Evolutionary conservation across 257 asterid species (phyloP), one percentile per base, ranked within the genome.

Genomic region (Marsdenia floribunda): DNA sequence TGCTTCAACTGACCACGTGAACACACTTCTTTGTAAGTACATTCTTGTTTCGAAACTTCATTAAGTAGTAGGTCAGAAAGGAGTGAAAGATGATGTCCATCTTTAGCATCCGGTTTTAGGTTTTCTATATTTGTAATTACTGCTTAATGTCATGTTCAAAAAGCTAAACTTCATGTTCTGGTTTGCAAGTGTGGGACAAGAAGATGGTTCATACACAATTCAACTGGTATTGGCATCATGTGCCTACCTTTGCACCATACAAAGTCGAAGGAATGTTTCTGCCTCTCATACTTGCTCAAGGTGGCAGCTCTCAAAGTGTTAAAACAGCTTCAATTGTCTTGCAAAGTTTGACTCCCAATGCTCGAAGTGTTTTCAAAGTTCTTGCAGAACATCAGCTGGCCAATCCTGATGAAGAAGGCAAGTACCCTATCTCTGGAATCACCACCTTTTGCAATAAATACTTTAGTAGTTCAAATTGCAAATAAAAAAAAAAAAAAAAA

Each of bases 161-260:
- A 40, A 58, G 54, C 70, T 24, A 24, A 73, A 7, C n/a, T 11
- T 70, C 35, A 46, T 14, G 22, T 46, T 75, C 53, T 53, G 68
- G 42, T 69, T 13, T 85, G 76, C 68, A 75, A 93, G 98, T 92
- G 77, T 94, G 98, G 99, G 92, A 90, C 86, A 92, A 92, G 87
- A 94, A 89, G 90, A 94, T 92, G 99, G 97, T 90, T 54, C 97
- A 94, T 83, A 92, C 91, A 46, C 96, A 90, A 87, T 94, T 92
- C 90, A 90, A 92, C 74, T 94, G 99, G 99, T 92, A 88, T 81
- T 92, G 99, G 99, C 84, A 79, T 82, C 98, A 92, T 72, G 96
- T 89, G 71, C 99, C 99, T 53, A 94, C 99, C 12, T 94, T 85
- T 73, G 92, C 93, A 61, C 92, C 97, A 42, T 90, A 92, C 90